Conservation (phyloP, 2,329 filamentous ascomycete genomes). For the Diaporthe sp. region DNA sequence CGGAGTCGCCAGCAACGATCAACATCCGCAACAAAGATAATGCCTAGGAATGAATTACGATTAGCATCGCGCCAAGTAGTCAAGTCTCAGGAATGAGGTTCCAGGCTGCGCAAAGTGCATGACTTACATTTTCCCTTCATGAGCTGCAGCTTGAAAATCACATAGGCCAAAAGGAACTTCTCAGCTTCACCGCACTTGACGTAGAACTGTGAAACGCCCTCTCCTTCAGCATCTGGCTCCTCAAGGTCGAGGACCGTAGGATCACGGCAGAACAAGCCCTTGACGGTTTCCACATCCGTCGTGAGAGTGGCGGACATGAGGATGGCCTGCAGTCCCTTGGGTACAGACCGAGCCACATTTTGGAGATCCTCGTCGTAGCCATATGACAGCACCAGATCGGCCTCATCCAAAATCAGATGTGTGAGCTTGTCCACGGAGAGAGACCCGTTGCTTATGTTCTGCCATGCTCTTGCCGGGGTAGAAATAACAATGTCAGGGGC, state of each 20-base stretch:
- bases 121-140: conserved; percentile 86
- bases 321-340: conserved; percentile 89
- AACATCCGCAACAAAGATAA: conserved; percentile 82
- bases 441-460: conserved; percentile 80
- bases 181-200: conserved; percentile 97
- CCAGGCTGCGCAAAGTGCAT: conserved; percentile 55
- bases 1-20: conserved; percentile 93
- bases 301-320: conserved; percentile 95
- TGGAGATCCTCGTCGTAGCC: conserved; percentile 93
- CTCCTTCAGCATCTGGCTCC: conserved; percentile 82
- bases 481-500: conserved; percentile 91
- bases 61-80: conserved; percentile 6
- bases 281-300: conserved; percentile 87
- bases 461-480: conserved; percentile 86
- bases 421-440: conserved; percentile 80
- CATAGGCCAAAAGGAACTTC: conserved; percentile 92
- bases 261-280: conserved; percentile 86
- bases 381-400: conserved; percentile 93
- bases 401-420: conserved; percentile 92
- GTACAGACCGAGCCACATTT: conserved; percentile 81
- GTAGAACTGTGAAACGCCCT: conserved; percentile 87
- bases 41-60: conserved; percentile 42
- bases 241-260: conserved; percentile 86
- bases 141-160: conserved; percentile 94
- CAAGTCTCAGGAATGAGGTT: conserved; percentile 74